These are phyloP conservation scores for Chlorokybus atmophyticus DNA, from an alignment of 139 green algal species.

Conservation along the genomic window DNA sequence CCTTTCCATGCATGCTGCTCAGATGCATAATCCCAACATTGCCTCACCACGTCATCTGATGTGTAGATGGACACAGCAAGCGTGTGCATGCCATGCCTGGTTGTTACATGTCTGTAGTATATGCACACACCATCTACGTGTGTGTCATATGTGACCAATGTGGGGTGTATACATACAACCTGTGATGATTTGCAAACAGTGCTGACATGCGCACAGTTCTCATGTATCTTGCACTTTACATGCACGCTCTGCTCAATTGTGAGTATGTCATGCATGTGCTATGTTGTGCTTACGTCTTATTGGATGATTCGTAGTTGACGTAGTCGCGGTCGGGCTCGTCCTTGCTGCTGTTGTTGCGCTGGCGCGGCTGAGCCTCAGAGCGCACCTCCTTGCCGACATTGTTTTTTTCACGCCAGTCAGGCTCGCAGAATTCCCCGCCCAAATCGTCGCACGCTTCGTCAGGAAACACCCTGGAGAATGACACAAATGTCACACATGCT, in stretches of 20 bases:
- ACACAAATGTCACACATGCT: constrained; percentile 1
- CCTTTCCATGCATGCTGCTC: neutral
- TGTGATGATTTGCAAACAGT: too few species aligned
- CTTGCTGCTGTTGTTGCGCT: neutral
- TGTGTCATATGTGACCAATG: too few species aligned
- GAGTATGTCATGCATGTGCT: too few species aligned
- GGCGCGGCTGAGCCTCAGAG: neutral
- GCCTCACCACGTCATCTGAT: too few species aligned
- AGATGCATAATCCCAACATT: too few species aligned
- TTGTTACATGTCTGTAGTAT: too few species aligned
- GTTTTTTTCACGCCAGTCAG: constrained; percentile 13
- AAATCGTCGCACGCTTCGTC: constrained; percentile 28
- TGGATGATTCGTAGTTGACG: neutral
- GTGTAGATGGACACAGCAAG: too few species aligned
- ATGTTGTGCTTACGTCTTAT: neutral
- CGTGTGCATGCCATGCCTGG: too few species aligned
- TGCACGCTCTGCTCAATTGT: too few species aligned
- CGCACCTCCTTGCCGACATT: neutral
- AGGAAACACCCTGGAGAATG: constrained; percentile 25
- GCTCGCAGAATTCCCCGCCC: constrained; percentile 27
- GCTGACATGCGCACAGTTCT: too few species aligned
- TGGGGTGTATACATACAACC: too few species aligned
- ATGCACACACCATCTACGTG: too few species aligned
- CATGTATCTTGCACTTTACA: neutral
- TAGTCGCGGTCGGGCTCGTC: neutral